These are phyloP conservation scores for Neurospora terricola DNA, from an alignment of 495 filamentous ascomycete genomes.

Conservation along the genomic window DNA sequence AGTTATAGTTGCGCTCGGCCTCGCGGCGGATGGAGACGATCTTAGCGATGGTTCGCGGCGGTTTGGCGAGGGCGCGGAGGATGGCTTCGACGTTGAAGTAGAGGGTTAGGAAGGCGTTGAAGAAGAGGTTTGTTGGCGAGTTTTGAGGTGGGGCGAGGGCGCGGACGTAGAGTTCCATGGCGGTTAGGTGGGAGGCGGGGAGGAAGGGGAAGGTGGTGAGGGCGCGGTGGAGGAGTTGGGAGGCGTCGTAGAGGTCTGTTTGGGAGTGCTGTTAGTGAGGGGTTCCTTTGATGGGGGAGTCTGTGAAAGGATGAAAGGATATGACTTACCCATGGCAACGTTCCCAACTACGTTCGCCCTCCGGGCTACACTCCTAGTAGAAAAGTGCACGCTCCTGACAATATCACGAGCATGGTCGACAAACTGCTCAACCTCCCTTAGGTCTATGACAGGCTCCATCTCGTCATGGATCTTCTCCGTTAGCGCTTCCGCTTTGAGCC, in stretches of 20 bases:
- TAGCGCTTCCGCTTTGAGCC: constrained; percentile 72
- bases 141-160: constrained; percentile 58
- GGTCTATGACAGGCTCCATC: constrained; percentile 71
- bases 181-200: constrained; percentile 54
- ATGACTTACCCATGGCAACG: constrained; percentile 41
- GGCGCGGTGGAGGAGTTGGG: constrained; percentile 45
- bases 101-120: constrained; percentile 63
- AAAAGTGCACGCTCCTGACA: constrained; percentile 70
- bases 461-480: constrained; percentile 82
- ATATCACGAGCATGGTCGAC: constrained; percentile 80
- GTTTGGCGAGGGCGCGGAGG: constrained; percentile 70
- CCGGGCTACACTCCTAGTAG: constrained; percentile 70
- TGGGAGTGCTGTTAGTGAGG: constrained; percentile 22
- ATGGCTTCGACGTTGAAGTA: constrained; percentile 73
- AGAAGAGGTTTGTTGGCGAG: constrained; percentile 64
- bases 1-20: constrained; percentile 64
- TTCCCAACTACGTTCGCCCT: constrained; percentile 51
- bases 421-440: constrained; percentile 89
- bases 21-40: constrained; percentile 56
- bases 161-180: constrained; percentile 61
- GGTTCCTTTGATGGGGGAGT: constrained; percentile 22
- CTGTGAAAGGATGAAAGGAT: too few relatives aligned
- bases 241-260: constrained; percentile 60
- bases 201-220: constrained; percentile 56
- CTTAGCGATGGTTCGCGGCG: constrained; percentile 61